Evolutionary conservation across 2,329 filamentous ascomycete species (phyloP), one percentile per base, ranked within the genome.

Genomic region (Rutstroemia sydowiana): DNA sequence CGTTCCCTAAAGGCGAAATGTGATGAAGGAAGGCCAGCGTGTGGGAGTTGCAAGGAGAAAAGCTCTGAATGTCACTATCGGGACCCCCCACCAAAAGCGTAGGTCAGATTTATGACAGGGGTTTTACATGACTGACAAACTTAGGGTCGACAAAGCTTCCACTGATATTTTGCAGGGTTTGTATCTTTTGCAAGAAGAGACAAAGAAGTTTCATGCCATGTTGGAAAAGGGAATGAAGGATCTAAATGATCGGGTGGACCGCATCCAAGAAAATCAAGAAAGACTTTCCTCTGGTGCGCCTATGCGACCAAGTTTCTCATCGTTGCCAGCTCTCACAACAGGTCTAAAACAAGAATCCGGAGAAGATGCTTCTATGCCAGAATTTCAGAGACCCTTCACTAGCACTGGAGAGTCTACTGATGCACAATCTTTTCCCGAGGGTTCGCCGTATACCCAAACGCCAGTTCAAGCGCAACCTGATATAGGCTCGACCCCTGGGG

Each of bases 61-160:
- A 84, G 79, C 59, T 77, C 89, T 30, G 77, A 83, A 48, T 98
- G 88, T 72, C 84, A 88, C 68, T 97, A 96, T 68, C 84, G 91
- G 59, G 91, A 96, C 64, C 86, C 93, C 5, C 87, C 89, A 20
- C 89, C 89, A 14, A 93, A 95, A 65, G 92, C 95, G 88, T 95
- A 76, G 67, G 85, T 74, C 50, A 41, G 68, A 79, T 76, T 51
- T 75, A 26, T 9, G 14, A 13, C 20, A 23, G 31, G 13, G 11
- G 30, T 39, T n/a, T 31, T 32, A 28, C 30, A 20, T 36, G 41
- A 50, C 61, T 64, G 59, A 64, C 45, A 34, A 42, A 8, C 51
- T n/a, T 52, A 66, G 63, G 44, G 62, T 65, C 56, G 81, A 84
- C 63, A 84, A 82, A 65, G 74, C 77, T 3, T 73, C 78, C 14